A percentile compares a stretch with the other conserved stretches of the same genome.
phyloP scores from a whole-genome alignment of 1,139 yeast species.

The Pichia sp. region DNA sequence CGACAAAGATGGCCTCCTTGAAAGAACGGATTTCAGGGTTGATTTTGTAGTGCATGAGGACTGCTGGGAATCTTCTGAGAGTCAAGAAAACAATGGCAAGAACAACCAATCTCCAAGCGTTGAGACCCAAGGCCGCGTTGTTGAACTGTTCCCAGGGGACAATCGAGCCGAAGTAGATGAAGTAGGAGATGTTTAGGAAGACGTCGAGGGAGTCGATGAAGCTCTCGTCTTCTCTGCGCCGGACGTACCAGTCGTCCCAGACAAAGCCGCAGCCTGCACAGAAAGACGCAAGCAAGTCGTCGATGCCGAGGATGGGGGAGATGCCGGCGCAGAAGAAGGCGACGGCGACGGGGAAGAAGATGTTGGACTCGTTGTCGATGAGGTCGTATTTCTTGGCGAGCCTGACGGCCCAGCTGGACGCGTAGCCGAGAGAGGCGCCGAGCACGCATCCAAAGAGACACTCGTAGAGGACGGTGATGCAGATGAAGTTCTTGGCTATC shows the following conservation, averaged over 20 bases:
- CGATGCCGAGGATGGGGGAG: constrained; percentile 87
- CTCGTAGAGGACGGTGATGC: constrained; percentile 77
- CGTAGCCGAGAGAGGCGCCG: constrained; percentile 74
- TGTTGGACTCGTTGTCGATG: constrained; percentile 87
- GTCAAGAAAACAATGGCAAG: constrained; percentile 73
- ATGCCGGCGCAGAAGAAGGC: constrained; percentile 88
- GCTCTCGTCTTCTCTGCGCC: constrained; percentile 75
- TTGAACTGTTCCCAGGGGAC: constrained; percentile 89
- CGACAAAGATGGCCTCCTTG: constrained; percentile 93
- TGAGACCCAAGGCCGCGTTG: constrained; percentile 55
- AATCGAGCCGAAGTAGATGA: constrained; percentile 88
- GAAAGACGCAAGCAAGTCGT: constrained; percentile 86
- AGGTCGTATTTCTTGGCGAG: constrained; percentile 69
- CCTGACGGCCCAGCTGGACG: constrained; percentile 9
- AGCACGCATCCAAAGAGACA: constrained; percentile 78
- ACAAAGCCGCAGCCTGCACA: constrained; percentile 95
- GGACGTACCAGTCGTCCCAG: constrained; percentile 84
- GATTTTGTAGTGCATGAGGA: constrained; percentile 66
- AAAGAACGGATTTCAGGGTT: constrained; percentile 87
- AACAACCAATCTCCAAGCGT: constrained; percentile 78
- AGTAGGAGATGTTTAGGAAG: constrained; percentile 74
- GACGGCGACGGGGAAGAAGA: constrained; percentile 80
- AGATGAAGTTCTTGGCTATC: constrained; percentile 80
- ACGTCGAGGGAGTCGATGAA: constrained; percentile 88
- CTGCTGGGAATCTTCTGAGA: constrained; percentile 83